These are phyloP conservation scores for Durotheca rogersii DNA, from an alignment of 495 filamentous ascomycete genomes.

Conservation along the genomic window DNA sequence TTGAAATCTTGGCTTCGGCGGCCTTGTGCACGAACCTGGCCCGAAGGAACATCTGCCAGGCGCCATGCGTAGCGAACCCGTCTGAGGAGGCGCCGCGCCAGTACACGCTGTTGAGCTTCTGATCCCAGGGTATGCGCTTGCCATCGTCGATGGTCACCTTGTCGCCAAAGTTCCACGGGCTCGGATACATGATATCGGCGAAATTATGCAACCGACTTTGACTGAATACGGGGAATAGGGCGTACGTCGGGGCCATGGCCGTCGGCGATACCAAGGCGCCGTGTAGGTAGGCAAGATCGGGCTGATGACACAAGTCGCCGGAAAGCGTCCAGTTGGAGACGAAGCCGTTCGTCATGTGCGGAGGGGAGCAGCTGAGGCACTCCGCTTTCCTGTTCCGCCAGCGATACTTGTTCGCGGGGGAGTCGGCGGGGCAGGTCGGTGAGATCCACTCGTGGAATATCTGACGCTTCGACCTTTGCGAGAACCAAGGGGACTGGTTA, in stretches of 20 bases:
- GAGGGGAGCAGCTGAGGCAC: conserved; percentile 60
- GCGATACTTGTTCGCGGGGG: conserved; percentile 51
- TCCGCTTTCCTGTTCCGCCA: conserved; percentile 55
- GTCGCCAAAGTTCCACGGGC: conserved; percentile 60
- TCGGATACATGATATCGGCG: conserved; percentile 74
- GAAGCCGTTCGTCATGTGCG: conserved; percentile 68
- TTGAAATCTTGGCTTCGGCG: conserved; percentile 44
- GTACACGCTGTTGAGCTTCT: conserved; percentile 56
- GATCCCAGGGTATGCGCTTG: conserved; percentile 48
- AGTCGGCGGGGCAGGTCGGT: conserved; percentile 56
- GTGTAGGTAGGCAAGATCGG: conserved; percentile 71
- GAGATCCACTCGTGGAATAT: conserved; percentile 55
- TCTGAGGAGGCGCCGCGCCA: conserved; percentile 61
- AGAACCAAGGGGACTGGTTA: conserved; percentile 26
- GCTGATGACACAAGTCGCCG: conserved; percentile 72
- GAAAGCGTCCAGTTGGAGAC: conserved; percentile 64
- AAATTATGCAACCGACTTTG: conserved; percentile 64
- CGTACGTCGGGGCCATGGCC: conserved; percentile 59
- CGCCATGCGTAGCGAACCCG: conserved; percentile 39
- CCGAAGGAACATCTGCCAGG: conserved; percentile 46
- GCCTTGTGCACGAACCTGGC: conserved; percentile 64
- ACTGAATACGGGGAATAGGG: conserved; percentile 72
- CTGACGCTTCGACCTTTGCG: conserved; percentile 24
- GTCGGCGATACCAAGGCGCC: conserved; percentile 67
- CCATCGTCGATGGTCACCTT: conserved; percentile 55